Percentiles rank a stretch among this genome's conserved stretches.
Evolutionary conservation across 768 basidiomycete genomes (phyloP).

Genomic region (Pisolithus orientalis): DNA sequence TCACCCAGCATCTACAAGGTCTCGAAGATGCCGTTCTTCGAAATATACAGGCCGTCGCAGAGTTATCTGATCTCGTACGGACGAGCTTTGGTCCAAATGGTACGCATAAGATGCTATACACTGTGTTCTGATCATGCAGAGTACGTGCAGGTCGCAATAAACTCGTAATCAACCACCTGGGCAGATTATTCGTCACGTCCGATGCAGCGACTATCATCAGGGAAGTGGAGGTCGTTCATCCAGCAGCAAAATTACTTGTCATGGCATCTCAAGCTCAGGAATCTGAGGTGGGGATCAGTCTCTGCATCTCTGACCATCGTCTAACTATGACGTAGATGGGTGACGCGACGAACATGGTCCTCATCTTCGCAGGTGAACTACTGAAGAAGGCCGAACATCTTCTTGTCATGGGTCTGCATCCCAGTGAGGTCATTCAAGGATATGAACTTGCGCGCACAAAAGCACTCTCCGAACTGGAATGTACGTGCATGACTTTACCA

Average conservation of each 20-base stretch:
- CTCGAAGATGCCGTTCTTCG: slow-evolving; percentile 96
- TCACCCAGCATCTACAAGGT: slow-evolving; percentile 65
- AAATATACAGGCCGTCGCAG: slow-evolving; percentile 94
- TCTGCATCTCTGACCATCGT: neutral
- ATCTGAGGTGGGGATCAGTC: slow-evolving; percentile 57
- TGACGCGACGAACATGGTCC: slow-evolving; percentile 91
- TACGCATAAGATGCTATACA: slow-evolving; percentile 32
- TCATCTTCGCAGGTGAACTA: slow-evolving; percentile 93
- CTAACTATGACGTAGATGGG: slow-evolving; percentile 64
- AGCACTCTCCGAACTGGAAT: slow-evolving; percentile 82
- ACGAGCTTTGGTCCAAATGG: slow-evolving; percentile 97
- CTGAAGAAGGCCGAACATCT: slow-evolving; percentile 90
- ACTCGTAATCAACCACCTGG: slow-evolving; percentile 95
- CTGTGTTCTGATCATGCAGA: neutral
- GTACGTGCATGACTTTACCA: slow-evolving; percentile 42
- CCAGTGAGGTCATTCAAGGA: slow-evolving; percentile 90
- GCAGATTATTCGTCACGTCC: slow-evolving; percentile 92
- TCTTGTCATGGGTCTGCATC: slow-evolving; percentile 94
- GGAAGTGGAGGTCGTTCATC: slow-evolving; percentile 98
- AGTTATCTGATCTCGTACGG: slow-evolving; percentile 89
- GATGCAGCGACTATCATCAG: slow-evolving; percentile 98
- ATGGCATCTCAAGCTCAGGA: slow-evolving; percentile 98
- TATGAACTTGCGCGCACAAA: slow-evolving; percentile 88
- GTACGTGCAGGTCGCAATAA: slow-evolving; percentile 78
- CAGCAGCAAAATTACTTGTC: slow-evolving; percentile 97